Percentiles rank a stretch among this genome's conserved stretches.
Evolutionary conservation across 1,284 basidiomycete species (phyloP).

Genomic region (Apiotrichum sp.): DNA sequence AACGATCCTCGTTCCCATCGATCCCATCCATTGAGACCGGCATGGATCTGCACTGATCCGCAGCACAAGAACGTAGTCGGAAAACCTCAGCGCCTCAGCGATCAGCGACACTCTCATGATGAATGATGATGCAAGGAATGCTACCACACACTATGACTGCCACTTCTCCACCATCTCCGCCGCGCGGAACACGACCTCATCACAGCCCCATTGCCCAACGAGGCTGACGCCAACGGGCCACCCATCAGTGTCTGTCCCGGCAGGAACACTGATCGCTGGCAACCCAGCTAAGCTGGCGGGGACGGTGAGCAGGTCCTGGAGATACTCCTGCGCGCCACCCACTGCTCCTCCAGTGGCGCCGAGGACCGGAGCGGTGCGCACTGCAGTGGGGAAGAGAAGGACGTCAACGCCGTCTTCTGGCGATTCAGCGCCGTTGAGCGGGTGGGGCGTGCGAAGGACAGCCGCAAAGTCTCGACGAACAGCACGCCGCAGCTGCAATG

Average conservation of each 20-base stretch:
- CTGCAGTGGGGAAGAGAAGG: constrained; percentile 75
- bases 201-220: constrained; percentile 85
- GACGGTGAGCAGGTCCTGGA: constrained; percentile 88
- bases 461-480: constrained; percentile 69
- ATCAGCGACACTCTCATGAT: too few species aligned
- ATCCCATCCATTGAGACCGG: too few species aligned
- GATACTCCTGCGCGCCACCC: constrained; percentile 51
- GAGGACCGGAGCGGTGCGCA: constrained; percentile 61
- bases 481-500: constrained; percentile 67
- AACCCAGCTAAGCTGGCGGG: constrained; percentile 85
- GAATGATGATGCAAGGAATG: not conserved
- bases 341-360: constrained; percentile 28
- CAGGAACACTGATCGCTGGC: constrained; percentile 73
- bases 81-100: too few species aligned
- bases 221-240: constrained; percentile 85
- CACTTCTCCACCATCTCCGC: constrained; percentile 42
- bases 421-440: constrained; percentile 12
- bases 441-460: constrained; percentile 56
- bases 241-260: constrained; percentile 52
- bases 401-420: constrained; percentile 59
- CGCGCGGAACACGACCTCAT: constrained; percentile 59
- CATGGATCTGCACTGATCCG: too few species aligned
- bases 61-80: too few species aligned
- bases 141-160: constrained; percentile 4
- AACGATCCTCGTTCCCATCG: too few species aligned